Conservation (phyloP, 805 yeast species). For the Candida maris region DNA sequence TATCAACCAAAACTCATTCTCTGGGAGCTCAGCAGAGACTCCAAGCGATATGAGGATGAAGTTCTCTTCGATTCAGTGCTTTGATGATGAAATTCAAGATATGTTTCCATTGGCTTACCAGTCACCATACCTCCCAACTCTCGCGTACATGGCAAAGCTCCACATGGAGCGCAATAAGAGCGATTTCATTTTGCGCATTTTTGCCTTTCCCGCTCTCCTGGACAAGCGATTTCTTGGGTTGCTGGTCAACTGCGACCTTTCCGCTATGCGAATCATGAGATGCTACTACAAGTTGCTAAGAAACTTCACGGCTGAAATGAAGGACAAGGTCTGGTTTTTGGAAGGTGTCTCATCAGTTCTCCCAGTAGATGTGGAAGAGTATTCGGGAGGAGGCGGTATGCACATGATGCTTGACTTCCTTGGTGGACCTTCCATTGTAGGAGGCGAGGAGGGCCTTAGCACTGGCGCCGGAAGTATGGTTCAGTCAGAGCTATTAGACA, state of each 20-base stretch:
- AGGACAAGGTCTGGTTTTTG: slow-evolving; percentile 87
- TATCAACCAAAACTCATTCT: slow-evolving; percentile 17
- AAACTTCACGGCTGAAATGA: slow-evolving; percentile 80
- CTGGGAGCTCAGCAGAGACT: slow-evolving; percentile 8
- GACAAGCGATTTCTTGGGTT: slow-evolving; percentile 76
- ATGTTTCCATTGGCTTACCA: slow-evolving; percentile 79
- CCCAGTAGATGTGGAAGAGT: slow-evolving; percentile 89
- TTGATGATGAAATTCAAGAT: slow-evolving; percentile 81
- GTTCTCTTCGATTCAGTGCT: slow-evolving; percentile 67
- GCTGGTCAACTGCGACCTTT: slow-evolving; percentile 77
- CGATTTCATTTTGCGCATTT: slow-evolving; percentile 80
- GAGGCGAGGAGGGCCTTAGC: slow-evolving; percentile 34
- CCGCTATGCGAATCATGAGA: slow-evolving; percentile 88
- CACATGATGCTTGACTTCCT: slow-evolving; percentile 87
- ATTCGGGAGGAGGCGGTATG: slow-evolving; percentile 89
- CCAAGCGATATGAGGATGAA: slow-evolving; percentile 23
- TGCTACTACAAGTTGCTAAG: slow-evolving; percentile 79
- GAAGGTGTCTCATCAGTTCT: slow-evolving; percentile 87
- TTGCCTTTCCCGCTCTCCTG: slow-evolving; percentile 89
- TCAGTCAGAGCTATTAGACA: slow-evolving; percentile 46
- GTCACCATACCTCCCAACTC: slow-evolving; percentile 83
- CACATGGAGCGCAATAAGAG: slow-evolving; percentile 79
- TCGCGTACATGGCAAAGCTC: slow-evolving; percentile 80
- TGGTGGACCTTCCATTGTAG: slow-evolving; percentile 53
- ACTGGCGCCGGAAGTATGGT: slow-evolving; percentile 44